Evolutionary conservation across 192 early-diverging fungal species (phyloP), one percentile per base, ranked within the genome.

Genomic region (Umbelopsis ramanniana): DNA sequence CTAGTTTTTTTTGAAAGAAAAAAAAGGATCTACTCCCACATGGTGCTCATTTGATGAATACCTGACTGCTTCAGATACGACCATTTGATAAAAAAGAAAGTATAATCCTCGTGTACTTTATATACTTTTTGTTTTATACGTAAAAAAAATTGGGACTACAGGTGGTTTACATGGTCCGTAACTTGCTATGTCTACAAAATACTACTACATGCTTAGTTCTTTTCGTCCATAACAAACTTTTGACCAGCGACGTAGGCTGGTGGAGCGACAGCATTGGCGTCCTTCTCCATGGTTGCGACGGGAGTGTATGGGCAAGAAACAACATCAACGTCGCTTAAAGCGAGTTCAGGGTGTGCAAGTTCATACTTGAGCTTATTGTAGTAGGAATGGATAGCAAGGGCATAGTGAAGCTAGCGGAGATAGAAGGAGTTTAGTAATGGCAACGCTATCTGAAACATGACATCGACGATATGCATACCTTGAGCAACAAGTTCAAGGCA

Each of bases 241-340:
- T 78, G 68, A 38, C 76, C 76, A 54, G 76, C 76, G 12, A 78
- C 76, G 67, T 73, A 78, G 33, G 57, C 57, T 38, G 57, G 57
- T 12, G 57, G 57, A 63, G 57, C 57, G 43, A 77, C 69, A 52
- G 57, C 52, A 17, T 50, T 29, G 29, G 12, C 57, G 23, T 66
- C 68, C 21, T 77, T 66, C 35, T 77, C 68, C 17, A 47, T 63
- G 19, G 45, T 47, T 14, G 45, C 33, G 29, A 72, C 72, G 12
- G 72, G 71, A 24, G 71, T 48, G 24, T 55, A 70, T 35, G 74
- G 68, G 33, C 57, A 63, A 38, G 68, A 45, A 21, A 66, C 68
- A 67, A 77, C 69, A 19, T 69, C 71, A 40, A 29, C 37, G 22
- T 68, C 37, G 37, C 33, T 73, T 6, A 47, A 29, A 37, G 43